Conservation (phyloP, 2,329 filamentous ascomycete species). For the Colletotrichum lindemuthianum region DNA sequence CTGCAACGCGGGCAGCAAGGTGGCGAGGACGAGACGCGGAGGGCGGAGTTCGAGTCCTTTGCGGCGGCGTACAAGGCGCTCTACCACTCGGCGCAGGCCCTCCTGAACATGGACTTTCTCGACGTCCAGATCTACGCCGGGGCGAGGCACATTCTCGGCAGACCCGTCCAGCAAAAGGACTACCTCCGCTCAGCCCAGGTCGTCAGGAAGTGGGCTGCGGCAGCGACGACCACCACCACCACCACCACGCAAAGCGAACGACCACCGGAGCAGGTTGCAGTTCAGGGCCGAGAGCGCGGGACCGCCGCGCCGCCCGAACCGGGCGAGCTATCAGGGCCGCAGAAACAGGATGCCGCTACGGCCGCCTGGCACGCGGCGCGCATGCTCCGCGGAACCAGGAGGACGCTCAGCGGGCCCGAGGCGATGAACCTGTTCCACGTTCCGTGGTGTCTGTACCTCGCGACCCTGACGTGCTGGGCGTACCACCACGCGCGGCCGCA, state of each 20-base stretch:
- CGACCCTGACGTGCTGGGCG: constrained; percentile 67
- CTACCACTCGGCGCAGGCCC: constrained; percentile 67
- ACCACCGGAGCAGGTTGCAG: no score
- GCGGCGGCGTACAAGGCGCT: constrained; percentile 62
- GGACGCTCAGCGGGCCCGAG: constrained; percentile 60
- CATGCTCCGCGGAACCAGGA: constrained; percentile 60
- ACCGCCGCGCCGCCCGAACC: no score
- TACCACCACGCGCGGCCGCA: constrained; percentile 59
- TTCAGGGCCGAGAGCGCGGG: no score
- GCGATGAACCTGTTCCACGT: constrained; percentile 67
- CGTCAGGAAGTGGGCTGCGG: constrained; percentile 60
- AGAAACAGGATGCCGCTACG: constrained; percentile 46
- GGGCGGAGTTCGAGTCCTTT: constrained; percentile 56
- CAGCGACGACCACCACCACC: constrained; percentile 27
- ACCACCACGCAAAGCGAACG: background rate
- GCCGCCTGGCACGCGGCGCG: constrained; percentile 64
- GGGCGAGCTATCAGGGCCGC: no score
- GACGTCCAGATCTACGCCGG: constrained; percentile 72
- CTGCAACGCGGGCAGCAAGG: constrained; percentile 31
- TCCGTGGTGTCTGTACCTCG: constrained; percentile 70
- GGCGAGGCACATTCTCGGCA: constrained; percentile 66
- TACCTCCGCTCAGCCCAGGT: constrained; percentile 59
- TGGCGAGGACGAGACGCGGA: background rate
- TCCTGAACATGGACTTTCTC: constrained; percentile 67
- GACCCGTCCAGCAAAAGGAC: constrained; percentile 60